Conservation (phyloP, 345 rosid species). For the Boechera retrofracta region DNA sequence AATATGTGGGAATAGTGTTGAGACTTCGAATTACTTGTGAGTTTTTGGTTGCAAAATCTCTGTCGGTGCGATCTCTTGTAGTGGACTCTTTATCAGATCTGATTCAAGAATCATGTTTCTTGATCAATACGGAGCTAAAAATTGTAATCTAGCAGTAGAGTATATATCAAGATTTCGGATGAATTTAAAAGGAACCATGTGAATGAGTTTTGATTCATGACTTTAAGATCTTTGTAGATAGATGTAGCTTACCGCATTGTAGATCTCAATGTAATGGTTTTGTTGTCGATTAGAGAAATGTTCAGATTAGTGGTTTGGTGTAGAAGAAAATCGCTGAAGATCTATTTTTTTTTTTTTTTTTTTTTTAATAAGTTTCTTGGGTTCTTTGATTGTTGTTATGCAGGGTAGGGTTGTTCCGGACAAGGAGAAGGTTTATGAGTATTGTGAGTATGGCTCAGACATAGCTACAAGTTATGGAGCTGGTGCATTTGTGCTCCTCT, state of each 20-base stretch:
- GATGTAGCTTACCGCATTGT: constrained; percentile 4
- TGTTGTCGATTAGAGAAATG: background rate
- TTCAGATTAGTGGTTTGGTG: background rate
- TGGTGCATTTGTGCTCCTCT: constrained; percentile 83
- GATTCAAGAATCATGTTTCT: constrained; percentile 4
- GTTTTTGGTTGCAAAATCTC: background rate
- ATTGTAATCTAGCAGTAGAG: background rate
- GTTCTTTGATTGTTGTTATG: constrained; percentile 23
- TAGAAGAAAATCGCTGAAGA: background rate
- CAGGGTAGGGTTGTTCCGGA: constrained; percentile 66
- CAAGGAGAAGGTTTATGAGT: constrained; percentile 53
- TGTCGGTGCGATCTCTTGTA: constrained; percentile 35
- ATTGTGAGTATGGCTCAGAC: constrained; percentile 85
- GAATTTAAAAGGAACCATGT: background rate
- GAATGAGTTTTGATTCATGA: background rate
- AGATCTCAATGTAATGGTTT: constrained; percentile 10
- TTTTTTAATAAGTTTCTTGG: background rate
- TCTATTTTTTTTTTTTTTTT: background rate
- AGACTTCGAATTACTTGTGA: background rate
- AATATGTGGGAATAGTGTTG: background rate
- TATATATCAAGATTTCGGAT: background rate
- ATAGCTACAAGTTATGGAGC: constrained; percentile 89
- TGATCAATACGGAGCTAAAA: background rate
- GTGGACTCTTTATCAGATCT: constrained; percentile 37
- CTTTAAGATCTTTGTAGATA: background rate